Evolutionary conservation across 2,329 filamentous ascomycete genomes (phyloP).

Genomic region (Davidsoniella eucalypti): DNA sequence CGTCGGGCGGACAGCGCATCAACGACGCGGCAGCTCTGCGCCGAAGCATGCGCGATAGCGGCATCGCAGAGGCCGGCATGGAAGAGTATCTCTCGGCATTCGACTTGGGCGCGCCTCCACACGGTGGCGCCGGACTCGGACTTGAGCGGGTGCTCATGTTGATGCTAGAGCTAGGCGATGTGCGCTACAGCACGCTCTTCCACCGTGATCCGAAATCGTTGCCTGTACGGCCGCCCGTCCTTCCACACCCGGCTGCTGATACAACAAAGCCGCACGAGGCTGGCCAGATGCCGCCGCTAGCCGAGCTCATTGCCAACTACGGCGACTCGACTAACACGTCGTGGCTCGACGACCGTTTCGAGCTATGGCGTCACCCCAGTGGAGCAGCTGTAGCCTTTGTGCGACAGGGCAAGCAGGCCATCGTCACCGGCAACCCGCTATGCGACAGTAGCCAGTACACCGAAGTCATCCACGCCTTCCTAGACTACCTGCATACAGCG

Average conservation of each 20-base stretch:
- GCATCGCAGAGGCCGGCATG: constrained; percentile 68
- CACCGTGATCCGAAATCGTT: constrained; percentile 78
- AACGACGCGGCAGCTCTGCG: constrained; percentile 62
- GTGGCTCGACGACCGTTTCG: constrained; percentile 78
- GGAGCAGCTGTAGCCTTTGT: constrained; percentile 79
- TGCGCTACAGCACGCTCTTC: constrained; percentile 75
- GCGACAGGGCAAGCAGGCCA: constrained; percentile 56
- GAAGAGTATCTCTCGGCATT: constrained; percentile 82
- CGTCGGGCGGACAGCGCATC: constrained; percentile 85
- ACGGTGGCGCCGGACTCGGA: constrained; percentile 79
- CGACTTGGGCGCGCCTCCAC: constrained; percentile 73
- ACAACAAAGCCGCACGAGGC: constrained; percentile 37
- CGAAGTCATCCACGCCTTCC: constrained; percentile 55
- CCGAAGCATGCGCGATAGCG: constrained; percentile 56
- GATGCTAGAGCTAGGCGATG: constrained; percentile 72
- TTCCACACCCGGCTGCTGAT: constrained; percentile 79
- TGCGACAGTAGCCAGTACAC: constrained; percentile 65
- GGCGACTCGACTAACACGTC: constrained; percentile 88
- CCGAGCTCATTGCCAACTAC: constrained; percentile 87
- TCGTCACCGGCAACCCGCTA: constrained; percentile 74
- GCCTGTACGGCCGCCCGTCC: constrained; percentile 44
- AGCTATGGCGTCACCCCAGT: constrained; percentile 71
- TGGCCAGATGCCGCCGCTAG: constrained; percentile 48
- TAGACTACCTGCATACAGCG: constrained; percentile 58
- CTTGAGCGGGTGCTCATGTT: constrained; percentile 80